Evolutionary conservation across 2,329 filamentous ascomycete species (phyloP).

Genomic region (Penicillium oxalicum): DNA sequence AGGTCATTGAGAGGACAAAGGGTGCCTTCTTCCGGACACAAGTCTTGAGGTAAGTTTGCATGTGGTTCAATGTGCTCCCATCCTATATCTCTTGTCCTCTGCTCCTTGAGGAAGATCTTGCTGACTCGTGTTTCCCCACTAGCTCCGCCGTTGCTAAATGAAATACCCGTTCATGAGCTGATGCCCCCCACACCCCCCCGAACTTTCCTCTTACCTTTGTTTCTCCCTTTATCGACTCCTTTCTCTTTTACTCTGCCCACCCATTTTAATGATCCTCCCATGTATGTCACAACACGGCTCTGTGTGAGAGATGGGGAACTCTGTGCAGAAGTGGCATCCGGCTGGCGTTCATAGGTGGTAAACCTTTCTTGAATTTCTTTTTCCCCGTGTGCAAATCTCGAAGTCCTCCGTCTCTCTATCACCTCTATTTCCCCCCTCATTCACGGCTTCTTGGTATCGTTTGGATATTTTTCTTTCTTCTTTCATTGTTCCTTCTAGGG

Average conservation of each 20-base stretch:
- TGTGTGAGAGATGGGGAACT: conserved; percentile 30
- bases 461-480: conserved; percentile 15
- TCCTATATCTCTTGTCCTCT: too few species aligned
- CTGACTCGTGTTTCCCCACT: conserved; percentile 9
- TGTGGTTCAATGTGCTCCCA: background rate
- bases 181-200: conserved; percentile 19
- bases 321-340: conserved; percentile 37
- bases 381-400: conserved; percentile 9
- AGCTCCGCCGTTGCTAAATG: conserved; percentile 48
- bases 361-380: conserved; percentile 20
- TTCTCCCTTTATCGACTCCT: conserved; percentile 21
- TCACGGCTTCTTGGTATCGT: conserved; percentile 9
- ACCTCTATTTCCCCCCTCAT: conserved; percentile 18
- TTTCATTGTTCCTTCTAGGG: conserved; percentile 4
- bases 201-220: conserved; percentile 24
- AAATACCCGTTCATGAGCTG: conserved; percentile 25
- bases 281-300: conserved; percentile 26
- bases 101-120: background rate
- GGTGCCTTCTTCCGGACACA: conserved; percentile 98
- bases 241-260: conserved; percentile 20
- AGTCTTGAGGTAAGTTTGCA: conserved; percentile 59
- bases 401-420: conserved; percentile 23
- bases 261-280: conserved; percentile 30
- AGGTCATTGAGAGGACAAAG: conserved; percentile 98
- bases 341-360: conserved; percentile 40